These are phyloP conservation scores for Penicillium malachiteum DNA, from an alignment of 495 filamentous ascomycete species.

Conservation along the genomic window DNA sequence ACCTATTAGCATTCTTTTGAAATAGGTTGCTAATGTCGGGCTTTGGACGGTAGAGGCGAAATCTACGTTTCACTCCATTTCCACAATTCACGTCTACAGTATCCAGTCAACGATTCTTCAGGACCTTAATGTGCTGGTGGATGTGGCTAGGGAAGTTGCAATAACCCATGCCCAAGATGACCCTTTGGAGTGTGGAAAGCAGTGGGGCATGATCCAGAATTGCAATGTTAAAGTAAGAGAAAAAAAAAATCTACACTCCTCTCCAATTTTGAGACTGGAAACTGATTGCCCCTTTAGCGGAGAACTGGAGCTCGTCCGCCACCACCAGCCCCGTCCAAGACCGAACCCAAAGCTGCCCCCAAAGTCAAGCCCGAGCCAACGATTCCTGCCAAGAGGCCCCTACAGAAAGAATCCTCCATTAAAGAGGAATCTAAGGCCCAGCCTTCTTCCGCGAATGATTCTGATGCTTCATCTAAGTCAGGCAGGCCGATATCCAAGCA, in stretches of 20 bases:
- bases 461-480: conserved; percentile 35
- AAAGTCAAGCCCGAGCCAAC: conserved; percentile 27
- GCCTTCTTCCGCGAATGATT: conserved; percentile 19
- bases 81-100: conserved; percentile 84
- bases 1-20: background rate
- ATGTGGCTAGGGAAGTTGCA: conserved; percentile 61
- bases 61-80: conserved; percentile 64
- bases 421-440: conserved; percentile 32
- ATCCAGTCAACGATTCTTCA: conserved; percentile 68
- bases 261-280: background rate
- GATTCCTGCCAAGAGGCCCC: conserved; percentile 35
- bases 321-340: conserved; percentile 20
- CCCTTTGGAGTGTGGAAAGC: conserved; percentile 54
- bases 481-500: conserved; percentile 52
- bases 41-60: conserved; percentile 56
- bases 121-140: conserved; percentile 73
- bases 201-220: conserved; percentile 73
- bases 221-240: conserved; percentile 53
- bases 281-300: conserved; percentile 38
- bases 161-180: conserved; percentile 58
- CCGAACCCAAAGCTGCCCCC: conserved; percentile 9
- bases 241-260: background rate
- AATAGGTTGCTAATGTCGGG: conserved; percentile 5
- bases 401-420: conserved; percentile 20
- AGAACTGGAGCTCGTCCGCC: conserved; percentile 43